Evolutionary conservation across 2,329 filamentous ascomycete genomes (phyloP).

Genomic region (Diaporthe capsici): DNA sequence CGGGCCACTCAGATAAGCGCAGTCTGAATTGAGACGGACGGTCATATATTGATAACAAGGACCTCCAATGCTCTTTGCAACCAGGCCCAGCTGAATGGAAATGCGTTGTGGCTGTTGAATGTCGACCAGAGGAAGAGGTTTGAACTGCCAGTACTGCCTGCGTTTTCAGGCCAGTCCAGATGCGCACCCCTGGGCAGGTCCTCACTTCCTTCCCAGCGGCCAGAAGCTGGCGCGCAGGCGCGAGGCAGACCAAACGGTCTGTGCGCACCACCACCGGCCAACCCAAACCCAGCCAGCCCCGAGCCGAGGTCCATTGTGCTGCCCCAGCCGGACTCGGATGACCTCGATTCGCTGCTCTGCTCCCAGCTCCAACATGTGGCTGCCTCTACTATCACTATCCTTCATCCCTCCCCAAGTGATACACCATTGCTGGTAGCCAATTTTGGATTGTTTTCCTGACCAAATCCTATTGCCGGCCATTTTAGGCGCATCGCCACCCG

Average conservation of each 20-base stretch:
- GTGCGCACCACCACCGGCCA: conserved; percentile 22
- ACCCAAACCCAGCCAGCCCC: neutral
- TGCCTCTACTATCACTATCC: neutral
- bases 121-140: neutral
- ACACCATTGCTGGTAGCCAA: neutral
- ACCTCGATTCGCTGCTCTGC: conserved; percentile 5
- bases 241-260: conserved; percentile 14
- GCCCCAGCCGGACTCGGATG: neutral
- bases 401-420: neutral
- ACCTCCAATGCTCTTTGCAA: neutral
- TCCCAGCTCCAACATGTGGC: neutral
- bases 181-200: neutral
- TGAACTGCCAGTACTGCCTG: conserved; percentile 7
- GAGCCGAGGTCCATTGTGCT: conserved; percentile 39
- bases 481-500: neutral
- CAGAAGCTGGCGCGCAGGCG: neutral
- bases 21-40: neutral
- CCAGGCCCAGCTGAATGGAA: neutral
- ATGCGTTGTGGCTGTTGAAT: conserved; percentile 7
- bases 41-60: neutral
- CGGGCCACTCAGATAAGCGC: neutral
- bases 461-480: too few relatives aligned
- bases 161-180: conserved; percentile 16
- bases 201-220: conserved; percentile 13
- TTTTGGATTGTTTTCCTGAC: neutral